Evolutionary conservation across 805 yeast species (phyloP).

Genomic region (Hanseniaspora taiwanica): DNA sequence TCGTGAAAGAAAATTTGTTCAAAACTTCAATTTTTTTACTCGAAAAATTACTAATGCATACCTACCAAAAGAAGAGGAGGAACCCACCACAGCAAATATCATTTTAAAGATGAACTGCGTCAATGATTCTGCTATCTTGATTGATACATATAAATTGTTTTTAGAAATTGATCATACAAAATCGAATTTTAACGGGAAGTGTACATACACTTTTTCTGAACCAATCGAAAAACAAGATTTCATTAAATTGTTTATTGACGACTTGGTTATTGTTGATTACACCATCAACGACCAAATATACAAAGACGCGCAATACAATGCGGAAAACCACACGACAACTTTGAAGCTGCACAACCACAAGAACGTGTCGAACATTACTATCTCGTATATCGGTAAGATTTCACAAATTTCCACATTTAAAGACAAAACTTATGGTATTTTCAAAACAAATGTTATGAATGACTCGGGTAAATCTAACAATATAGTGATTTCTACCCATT

Average conservation of each 20-base stretch:
- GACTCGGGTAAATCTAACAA: conserved; percentile 37
- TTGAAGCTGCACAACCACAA: conserved; percentile 6
- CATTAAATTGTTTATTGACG: conserved; percentile 18
- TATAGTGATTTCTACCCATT: conserved; percentile 52
- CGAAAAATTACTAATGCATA: too few species aligned
- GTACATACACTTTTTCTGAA: conserved; percentile 20
- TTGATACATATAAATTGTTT: conserved; percentile 25
- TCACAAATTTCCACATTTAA: conserved; percentile 36
- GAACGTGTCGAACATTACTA: conserved; percentile 4
- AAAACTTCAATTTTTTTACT: too few species aligned
- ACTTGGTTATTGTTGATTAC: conserved; percentile 27
- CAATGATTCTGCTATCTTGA: background rate
- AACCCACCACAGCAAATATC: too few species aligned
- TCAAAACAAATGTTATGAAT: conserved; percentile 51
- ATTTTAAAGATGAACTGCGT: background rate
- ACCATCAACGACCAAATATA: conserved; percentile 23
- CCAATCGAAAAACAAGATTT: conserved; percentile 14
- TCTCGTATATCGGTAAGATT: conserved; percentile 36
- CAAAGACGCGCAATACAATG: conserved; percentile 16
- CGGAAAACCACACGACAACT: conserved; percentile 11
- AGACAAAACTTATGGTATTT: conserved; percentile 52
- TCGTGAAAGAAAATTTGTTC: too few species aligned
- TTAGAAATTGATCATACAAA: conserved; percentile 30
- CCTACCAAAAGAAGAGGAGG: too few species aligned
- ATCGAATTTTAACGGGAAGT: conserved; percentile 37